Percentiles rank a stretch among this genome's conserved stretches.
Conservation (phyloP, 2,329 filamentous ascomycete species). For the Clarireedia monteithiana region DNA sequence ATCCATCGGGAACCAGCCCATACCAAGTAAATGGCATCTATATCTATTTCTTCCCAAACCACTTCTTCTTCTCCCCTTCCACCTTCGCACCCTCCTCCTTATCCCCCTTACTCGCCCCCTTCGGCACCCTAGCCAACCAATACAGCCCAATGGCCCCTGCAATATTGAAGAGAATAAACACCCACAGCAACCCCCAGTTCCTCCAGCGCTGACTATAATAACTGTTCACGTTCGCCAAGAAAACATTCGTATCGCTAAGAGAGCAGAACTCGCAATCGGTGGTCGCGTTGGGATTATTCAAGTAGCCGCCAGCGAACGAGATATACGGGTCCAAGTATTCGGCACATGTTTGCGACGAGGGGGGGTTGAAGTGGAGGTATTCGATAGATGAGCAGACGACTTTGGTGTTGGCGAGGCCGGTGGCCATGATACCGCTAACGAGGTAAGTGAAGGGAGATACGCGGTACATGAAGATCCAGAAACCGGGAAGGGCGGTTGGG, state of each 20-base stretch:
- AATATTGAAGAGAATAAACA: slow-evolving; percentile 42
- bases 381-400: slow-evolving; percentile 66
- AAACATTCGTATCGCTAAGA: slow-evolving; percentile 43
- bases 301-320: slow-evolving; percentile 40
- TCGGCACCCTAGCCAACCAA: slow-evolving; percentile 42
- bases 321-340: slow-evolving; percentile 51
- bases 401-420: slow-evolving; percentile 58
- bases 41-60: slow-evolving; percentile 4
- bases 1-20: background rate
- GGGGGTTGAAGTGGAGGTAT: slow-evolving; percentile 57
- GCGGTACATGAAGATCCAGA: slow-evolving; percentile 85
- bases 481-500: slow-evolving; percentile 55
- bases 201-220: slow-evolving; percentile 56
- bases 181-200: slow-evolving; percentile 52
- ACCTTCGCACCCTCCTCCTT: background rate
- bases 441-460: slow-evolving; percentile 79
- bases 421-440: slow-evolving; percentile 62
- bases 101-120: slow-evolving; percentile 27
- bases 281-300: slow-evolving; percentile 42
- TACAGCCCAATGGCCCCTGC: slow-evolving; percentile 45
- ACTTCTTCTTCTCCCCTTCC: background rate
- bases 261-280: slow-evolving; percentile 48
- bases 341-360: slow-evolving; percentile 47
- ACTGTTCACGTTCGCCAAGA: slow-evolving; percentile 40
- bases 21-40: background rate